A percentile compares a stretch with the other conserved stretches of the same genome.
These are phyloP conservation scores for Diaporthe sp. DNA, from an alignment of 2,329 filamentous ascomycete species.

Conservation along the genomic window DNA sequence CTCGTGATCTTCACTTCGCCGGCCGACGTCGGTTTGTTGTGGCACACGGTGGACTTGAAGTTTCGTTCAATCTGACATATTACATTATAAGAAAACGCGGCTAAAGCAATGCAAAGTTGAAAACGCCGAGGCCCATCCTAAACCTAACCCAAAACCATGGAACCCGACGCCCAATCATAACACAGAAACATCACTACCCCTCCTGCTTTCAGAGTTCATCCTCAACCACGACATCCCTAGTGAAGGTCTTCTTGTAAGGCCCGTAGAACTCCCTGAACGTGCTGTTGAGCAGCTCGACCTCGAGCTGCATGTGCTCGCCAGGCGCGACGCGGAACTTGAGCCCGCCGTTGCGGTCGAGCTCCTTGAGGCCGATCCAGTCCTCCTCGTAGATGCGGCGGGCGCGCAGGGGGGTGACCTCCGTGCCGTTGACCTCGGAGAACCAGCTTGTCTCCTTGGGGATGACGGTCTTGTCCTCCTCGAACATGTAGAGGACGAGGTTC, in stretches of 20 bases:
- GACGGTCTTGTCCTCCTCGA: conserved; percentile 86
- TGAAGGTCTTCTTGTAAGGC: conserved; percentile 57
- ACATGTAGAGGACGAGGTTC: conserved; percentile 90
- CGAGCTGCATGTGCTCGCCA: conserved; percentile 88
- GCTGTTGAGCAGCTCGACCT: conserved; percentile 73
- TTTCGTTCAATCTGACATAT: not conserved
- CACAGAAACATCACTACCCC: not conserved
- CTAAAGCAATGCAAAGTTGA: not conserved
- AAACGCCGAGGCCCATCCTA: conserved; percentile 7
- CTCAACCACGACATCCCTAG: conserved; percentile 41
- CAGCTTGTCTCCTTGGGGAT: conserved; percentile 92
- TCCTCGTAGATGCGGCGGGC: conserved; percentile 83
- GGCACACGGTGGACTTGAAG: no score
- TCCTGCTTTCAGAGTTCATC: conserved; percentile 35
- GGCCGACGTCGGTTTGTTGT: not conserved
- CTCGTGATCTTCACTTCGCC: not conserved
- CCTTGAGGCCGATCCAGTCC: conserved; percentile 91
- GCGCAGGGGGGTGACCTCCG: conserved; percentile 75
- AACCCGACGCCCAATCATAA: not conserved
- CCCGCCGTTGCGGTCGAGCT: conserved; percentile 82
- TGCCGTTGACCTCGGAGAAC: conserved; percentile 89
- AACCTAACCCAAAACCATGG: not conserved
- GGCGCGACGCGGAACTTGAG: conserved; percentile 80
- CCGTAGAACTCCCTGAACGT: conserved; percentile 79
- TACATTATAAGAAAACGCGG: not conserved